These are phyloP conservation scores for Oidiodendron maius DNA, from an alignment of 495 filamentous ascomycete species.

Conservation along the genomic window DNA sequence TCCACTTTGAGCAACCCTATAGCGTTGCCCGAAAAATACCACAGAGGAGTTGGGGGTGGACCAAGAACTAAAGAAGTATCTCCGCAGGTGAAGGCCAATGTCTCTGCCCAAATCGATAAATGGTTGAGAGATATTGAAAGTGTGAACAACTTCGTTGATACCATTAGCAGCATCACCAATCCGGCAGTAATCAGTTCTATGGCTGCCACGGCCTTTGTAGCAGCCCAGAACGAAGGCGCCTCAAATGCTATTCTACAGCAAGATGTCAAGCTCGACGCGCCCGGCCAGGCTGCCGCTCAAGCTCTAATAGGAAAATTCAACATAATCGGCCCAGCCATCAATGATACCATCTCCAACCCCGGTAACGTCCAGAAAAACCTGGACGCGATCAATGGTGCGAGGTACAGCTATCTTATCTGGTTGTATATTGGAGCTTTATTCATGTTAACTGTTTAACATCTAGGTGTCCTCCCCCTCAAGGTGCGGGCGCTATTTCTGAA, in stretches of 20 bases:
- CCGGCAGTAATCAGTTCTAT: slow-evolving; percentile 7
- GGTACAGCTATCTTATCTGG: slow-evolving; percentile 4
- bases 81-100: slow-evolving; percentile 6
- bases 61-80: slow-evolving; percentile 1
- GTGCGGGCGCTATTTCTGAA: slow-evolving; percentile 5
- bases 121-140: slow-evolving; percentile 5
- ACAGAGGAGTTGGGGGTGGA: neutral
- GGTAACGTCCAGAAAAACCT: slow-evolving; percentile 9
- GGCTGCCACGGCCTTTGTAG: slow-evolving; percentile 9
- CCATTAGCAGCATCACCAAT: slow-evolving; percentile 5
- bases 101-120: slow-evolving; percentile 8
- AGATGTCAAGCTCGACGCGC: slow-evolving; percentile 5
- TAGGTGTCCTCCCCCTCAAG: slow-evolving; percentile 8
- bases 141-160: slow-evolving; percentile 5
- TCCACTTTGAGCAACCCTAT: slow-evolving; percentile 6
- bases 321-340: slow-evolving; percentile 9
- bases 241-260: slow-evolving; percentile 8
- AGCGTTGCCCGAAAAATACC: neutral
- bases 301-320: slow-evolving; percentile 7
- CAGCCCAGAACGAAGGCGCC: slow-evolving; percentile 7
- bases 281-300: slow-evolving; percentile 3
- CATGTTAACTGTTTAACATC: slow-evolving; percentile 3
- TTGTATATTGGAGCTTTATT: slow-evolving; percentile 2
- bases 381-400: slow-evolving; percentile 8
- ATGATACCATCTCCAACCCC: slow-evolving; percentile 8